phyloP scores from a whole-genome alignment of 2,329 filamentous ascomycete species.

The Penicillium nordicum region DNA sequence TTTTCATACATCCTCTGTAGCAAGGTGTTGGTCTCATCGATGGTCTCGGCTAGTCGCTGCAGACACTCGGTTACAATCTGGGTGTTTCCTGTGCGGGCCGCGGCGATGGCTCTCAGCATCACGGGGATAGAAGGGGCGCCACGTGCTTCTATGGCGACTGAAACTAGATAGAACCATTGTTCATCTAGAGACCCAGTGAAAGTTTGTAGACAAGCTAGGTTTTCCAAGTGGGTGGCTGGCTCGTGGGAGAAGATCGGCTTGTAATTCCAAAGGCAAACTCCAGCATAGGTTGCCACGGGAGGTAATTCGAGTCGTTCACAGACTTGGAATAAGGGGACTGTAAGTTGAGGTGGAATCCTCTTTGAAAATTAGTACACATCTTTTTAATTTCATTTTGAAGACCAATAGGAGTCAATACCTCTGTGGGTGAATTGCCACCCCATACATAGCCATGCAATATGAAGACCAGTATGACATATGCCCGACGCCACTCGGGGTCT shows the following conservation, averaged over 20 bases:
- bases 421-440: slow-evolving; percentile 71
- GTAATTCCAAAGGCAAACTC: slow-evolving; percentile 93
- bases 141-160: slow-evolving; percentile 89
- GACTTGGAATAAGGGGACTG: slow-evolving; percentile 74
- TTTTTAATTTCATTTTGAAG: background rate
- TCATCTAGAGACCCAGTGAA: slow-evolving; percentile 94
- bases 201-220: slow-evolving; percentile 81
- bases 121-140: slow-evolving; percentile 82
- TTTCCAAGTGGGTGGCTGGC: slow-evolving; percentile 76
- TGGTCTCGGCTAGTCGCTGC: slow-evolving; percentile 75
- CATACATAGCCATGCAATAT: slow-evolving; percentile 85
- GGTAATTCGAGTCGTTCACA: slow-evolving; percentile 78
- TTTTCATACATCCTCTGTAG: slow-evolving; percentile 90
- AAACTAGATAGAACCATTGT: slow-evolving; percentile 97
- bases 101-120: slow-evolving; percentile 83
- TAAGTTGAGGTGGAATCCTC: slow-evolving; percentile 73
- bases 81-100: slow-evolving; percentile 68
- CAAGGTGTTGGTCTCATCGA: slow-evolving; percentile 77
- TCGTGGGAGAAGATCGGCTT: slow-evolving; percentile 85
- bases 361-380: background rate
- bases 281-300: slow-evolving; percentile 90
- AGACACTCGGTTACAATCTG: slow-evolving; percentile 72
- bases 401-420: slow-evolving; percentile 49
- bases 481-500: slow-evolving; percentile 86
- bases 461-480: slow-evolving; percentile 75